Evolutionary conservation across 257 asterid species (phyloP).

Genomic region (Solanum sejunctum): DNA sequence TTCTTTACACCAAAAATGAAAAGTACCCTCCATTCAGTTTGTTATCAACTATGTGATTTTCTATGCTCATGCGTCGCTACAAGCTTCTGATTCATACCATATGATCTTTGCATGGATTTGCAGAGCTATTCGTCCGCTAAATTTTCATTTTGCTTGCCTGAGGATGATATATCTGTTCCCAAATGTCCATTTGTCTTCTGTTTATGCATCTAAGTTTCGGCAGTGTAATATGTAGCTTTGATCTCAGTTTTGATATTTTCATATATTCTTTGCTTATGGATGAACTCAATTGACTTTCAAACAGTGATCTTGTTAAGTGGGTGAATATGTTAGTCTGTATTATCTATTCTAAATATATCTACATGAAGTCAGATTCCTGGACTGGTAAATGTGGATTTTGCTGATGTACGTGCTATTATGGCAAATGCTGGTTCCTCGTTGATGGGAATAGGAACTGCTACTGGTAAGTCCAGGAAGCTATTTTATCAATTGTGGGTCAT

Average conservation of each 20-base stretch:
- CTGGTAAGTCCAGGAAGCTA: constrained; percentile 40
- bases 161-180: background rate
- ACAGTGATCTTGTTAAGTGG: background rate
- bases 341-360: constrained; percentile 1
- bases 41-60: background rate
- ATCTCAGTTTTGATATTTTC: background rate
- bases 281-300: background rate
- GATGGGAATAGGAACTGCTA: constrained; percentile 96
- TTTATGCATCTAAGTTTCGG: background rate
- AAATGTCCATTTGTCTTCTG: background rate
- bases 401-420: constrained; percentile 51
- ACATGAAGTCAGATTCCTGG: constrained; percentile 73
- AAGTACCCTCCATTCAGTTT: background rate
- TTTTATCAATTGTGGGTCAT: background rate
- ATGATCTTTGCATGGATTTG: background rate
- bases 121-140: background rate
- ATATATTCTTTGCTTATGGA: background rate
- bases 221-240: background rate
- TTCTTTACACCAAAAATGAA: background rate
- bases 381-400: constrained; percentile 60
- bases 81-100: background rate
- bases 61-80: background rate
- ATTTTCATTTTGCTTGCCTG: background rate
- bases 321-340: background rate
- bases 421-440: constrained; percentile 89